Base-by-base conservation (phyloP, 164 flowering plant genomes). In the Warburgia ugandensis region DNA sequence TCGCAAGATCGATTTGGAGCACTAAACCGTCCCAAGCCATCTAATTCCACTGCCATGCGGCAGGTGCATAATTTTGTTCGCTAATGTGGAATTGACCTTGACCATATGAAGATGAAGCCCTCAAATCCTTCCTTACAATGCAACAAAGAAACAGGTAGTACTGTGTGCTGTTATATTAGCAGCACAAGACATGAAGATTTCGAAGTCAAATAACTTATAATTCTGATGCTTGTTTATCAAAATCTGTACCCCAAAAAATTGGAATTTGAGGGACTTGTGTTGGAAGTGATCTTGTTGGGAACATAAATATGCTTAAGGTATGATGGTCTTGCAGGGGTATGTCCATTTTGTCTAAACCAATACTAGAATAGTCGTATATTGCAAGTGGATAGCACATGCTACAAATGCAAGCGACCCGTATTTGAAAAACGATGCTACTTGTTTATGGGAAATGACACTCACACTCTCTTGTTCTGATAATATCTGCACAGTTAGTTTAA, bases 241-340 rank as follows among this genome's bases (percentile, higher is more conserved):
- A 28, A 31, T 31, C 11, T 5, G 20, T 29, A 8, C 22, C 4
- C 25, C 12, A 29, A 29, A 30, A 29, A 8, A 6, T 2, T 21
- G 22, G 33, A 29, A n/a, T 16, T 26, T 36, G 30, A 51, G 43
- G 45, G 29, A 23, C n/a, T 50, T 35, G 7, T 36, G 54, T 12
- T 35, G 42, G 19, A 35, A 36, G 30, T 12, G 41, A 2, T 10
- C 29, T 50, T 10, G 42, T 36, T 31, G 54, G 54, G 42, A 50
- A 50, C n/a, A 50, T 50, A 6, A 37, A 50, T 50, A 35, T 22
- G 19, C 16, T 20, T 35, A 13, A 13, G 43, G 55, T 36, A 51
- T 38, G 32, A 51, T 51, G 55, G 45, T 51, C 44, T 51, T 39
- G 45, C 22, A 26, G 32, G 17, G 14, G 19, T 11, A 13, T 19